Evolutionary conservation across 345 rosid species (phyloP).

Genomic region (Populus nigra): DNA sequence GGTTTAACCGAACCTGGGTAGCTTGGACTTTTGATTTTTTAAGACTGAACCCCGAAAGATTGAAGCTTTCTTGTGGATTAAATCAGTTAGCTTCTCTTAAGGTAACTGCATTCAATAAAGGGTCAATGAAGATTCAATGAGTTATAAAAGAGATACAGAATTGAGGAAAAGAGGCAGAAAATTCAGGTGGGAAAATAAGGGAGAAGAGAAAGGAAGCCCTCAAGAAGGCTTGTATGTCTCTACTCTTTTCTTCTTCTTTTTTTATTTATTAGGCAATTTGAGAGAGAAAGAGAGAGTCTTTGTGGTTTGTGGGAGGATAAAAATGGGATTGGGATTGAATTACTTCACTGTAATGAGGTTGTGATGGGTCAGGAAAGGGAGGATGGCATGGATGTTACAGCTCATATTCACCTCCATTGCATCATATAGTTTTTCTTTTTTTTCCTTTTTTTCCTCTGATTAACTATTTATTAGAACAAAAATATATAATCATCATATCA

Average conservation of each 20-base stretch:
- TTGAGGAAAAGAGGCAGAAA: conserved; percentile 25
- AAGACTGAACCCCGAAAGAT: conserved; percentile 35
- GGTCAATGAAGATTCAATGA: conserved; percentile 20
- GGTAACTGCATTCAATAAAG: conserved; percentile 30
- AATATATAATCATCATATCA: not conserved
- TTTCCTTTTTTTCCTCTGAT: not conserved
- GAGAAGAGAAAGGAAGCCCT: conserved; percentile 21
- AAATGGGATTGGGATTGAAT: not conserved
- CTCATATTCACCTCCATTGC: conserved; percentile 14
- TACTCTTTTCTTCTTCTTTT: conserved; percentile 6
- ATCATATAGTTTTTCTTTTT: not conserved
- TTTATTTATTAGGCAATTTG: not conserved
- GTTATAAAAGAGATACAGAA: conserved; percentile 4
- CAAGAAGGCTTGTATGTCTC: conserved; percentile 4
- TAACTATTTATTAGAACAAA: not conserved
- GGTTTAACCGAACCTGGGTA: conserved; percentile 22
- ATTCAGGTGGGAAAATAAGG: conserved; percentile 26
- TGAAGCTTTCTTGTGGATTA: conserved; percentile 8
- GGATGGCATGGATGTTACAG: not conserved
- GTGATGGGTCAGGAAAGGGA: not conserved
- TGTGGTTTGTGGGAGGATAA: not conserved
- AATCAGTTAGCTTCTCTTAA: conserved; percentile 14
- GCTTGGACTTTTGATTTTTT: conserved; percentile 15
- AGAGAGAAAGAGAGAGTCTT: not conserved
- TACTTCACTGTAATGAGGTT: conserved; percentile 6